Evolutionary conservation across 768 basidiomycete genomes (phyloP).

Genomic region (Pleurotus cornucopiae): DNA sequence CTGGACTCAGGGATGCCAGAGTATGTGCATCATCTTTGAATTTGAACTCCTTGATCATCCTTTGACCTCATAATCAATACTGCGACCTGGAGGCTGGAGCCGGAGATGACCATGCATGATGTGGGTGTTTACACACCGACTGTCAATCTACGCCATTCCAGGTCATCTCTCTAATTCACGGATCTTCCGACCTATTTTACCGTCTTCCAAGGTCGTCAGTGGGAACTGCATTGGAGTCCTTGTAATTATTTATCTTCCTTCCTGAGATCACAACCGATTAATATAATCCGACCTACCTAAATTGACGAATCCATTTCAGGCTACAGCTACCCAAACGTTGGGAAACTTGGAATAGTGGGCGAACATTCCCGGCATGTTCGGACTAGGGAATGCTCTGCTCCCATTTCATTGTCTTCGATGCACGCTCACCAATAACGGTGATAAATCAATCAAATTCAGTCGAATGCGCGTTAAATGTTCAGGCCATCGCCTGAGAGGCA

Average conservation of each 20-base stretch:
- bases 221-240: too few species aligned
- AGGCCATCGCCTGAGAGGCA: neutral
- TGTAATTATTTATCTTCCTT: neutral
- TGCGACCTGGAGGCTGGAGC: neutral
- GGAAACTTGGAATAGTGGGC: slow-evolving; percentile 3
- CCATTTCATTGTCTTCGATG: slow-evolving; percentile 1
- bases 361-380: slow-evolving; percentile 6
- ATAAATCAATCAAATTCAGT: too few species aligned
- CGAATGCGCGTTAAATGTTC: neutral
- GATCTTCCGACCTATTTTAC: neutral
- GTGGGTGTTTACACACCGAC: slow-evolving; percentile 2
- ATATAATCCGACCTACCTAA: neutral
- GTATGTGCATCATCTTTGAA: slow-evolving; percentile 2
- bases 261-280: neutral
- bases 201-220: neutral
- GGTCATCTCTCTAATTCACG: neutral
- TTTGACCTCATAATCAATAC: neutral
- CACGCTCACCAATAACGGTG: neutral
- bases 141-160: neutral
- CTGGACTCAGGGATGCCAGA: neutral
- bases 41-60: neutral
- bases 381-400: neutral
- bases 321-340: neutral
- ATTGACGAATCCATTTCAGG: neutral
- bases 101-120: neutral